A percentile compares a stretch with the other conserved stretches of the same genome.
phyloP scores from a whole-genome alignment of 2,329 filamentous ascomycete species.

The Alternaria burnsii region DNA sequence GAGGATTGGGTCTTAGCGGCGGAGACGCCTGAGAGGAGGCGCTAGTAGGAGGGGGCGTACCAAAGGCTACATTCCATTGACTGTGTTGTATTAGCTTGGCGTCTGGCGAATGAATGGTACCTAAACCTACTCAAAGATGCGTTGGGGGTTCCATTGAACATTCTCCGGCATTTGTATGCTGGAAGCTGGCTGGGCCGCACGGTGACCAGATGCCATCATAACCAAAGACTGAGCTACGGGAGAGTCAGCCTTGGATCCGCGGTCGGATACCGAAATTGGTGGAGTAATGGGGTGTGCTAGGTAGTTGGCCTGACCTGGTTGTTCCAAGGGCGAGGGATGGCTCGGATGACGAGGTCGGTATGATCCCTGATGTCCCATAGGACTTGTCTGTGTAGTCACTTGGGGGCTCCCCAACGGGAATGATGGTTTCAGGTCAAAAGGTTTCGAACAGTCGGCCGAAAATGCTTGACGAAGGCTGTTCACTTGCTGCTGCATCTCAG shows the following conservation, averaged over 20 bases:
- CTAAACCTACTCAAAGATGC: constrained; percentile 84
- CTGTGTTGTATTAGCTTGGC: constrained; percentile 57
- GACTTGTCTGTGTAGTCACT: constrained; percentile 68
- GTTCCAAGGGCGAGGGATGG: constrained; percentile 60
- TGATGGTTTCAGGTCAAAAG: constrained; percentile 86
- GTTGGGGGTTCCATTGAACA: constrained; percentile 81
- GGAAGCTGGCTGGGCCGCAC: constrained; percentile 58
- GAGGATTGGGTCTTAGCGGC: constrained; percentile 54
- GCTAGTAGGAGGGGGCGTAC: constrained; percentile 64
- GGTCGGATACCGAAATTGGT: constrained; percentile 76
- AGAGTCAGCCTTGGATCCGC: constrained; percentile 80
- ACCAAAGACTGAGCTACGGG: constrained; percentile 75
- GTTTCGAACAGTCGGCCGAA: constrained; percentile 82
- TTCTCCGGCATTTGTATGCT: constrained; percentile 70
- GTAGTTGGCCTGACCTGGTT: constrained; percentile 70
- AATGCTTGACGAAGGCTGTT: constrained; percentile 90
- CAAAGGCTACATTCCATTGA: constrained; percentile 96
- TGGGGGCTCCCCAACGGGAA: constrained; percentile 87
- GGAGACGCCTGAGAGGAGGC: constrained; percentile 55
- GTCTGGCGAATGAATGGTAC: not conserved
- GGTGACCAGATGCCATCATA: constrained; percentile 70
- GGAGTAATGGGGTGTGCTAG: constrained; percentile 76
- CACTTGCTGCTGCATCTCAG: constrained; percentile 89
- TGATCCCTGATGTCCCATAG: constrained; percentile 62
- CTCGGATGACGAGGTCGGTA: constrained; percentile 61